Conservation (phyloP, 352 stramenopile species). For the Phytophthora pisi region DNA sequence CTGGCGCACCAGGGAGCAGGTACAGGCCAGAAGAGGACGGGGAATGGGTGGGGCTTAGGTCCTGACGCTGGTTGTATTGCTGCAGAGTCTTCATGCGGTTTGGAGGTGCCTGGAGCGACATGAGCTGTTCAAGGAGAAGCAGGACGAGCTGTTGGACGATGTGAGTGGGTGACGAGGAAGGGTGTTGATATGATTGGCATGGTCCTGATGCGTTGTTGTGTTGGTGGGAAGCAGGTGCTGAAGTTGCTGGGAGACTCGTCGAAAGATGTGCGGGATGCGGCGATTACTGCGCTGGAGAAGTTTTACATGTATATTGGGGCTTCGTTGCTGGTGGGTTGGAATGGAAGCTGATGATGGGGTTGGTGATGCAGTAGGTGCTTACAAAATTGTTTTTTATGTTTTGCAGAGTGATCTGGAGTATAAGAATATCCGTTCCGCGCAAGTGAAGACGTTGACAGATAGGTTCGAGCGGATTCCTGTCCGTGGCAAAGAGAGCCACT, state of each 20-base stretch:
- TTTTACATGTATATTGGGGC: slow-evolving; percentile 76
- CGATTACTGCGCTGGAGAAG: slow-evolving; percentile 68
- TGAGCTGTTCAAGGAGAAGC: slow-evolving; percentile 50
- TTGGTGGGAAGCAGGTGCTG: slow-evolving; percentile 43
- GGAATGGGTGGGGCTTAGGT: not conserved
- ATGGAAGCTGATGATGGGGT: not conserved
- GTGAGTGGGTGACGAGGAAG: slow-evolving; percentile 28
- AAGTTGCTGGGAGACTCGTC: slow-evolving; percentile 78
- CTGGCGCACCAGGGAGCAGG: slow-evolving; percentile 83
- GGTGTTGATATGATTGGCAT: not conserved
- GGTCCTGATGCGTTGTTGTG: not conserved
- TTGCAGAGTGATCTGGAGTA: slow-evolving; percentile 65
- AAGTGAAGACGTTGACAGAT: slow-evolving; percentile 80
- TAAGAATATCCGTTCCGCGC: slow-evolving; percentile 72
- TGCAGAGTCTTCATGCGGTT: slow-evolving; percentile 65
- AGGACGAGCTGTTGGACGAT: slow-evolving; percentile 67
- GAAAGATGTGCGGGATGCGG: slow-evolving; percentile 84
- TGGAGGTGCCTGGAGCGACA: slow-evolving; percentile 68
- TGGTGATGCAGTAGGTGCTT: not conserved
- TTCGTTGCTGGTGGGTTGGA: slow-evolving; percentile 61
- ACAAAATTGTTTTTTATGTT: not conserved
- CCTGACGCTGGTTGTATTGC: slow-evolving; percentile 1
- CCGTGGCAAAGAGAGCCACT: not conserved
- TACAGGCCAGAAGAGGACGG: slow-evolving; percentile 20
- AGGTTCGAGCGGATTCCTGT: slow-evolving; percentile 47